These are phyloP conservation scores for sweet orange (Citrus sinensis) DNA, from an alignment of 345 rosid species.

Conservation along the genomic window DVS_A1.0 CM039163.1:13235501-13236000, in stretches of 20 bases:
- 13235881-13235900: not conserved
- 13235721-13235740: not conserved
- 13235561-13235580: too few relatives aligned
- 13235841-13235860: not conserved
- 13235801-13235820: not conserved
- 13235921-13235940: not conserved
- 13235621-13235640: not conserved
- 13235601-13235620: too few relatives aligned
- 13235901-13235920: not conserved
- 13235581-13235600: too few relatives aligned
- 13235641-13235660: not conserved
- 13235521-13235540: too few relatives aligned
- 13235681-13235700: too few relatives aligned
- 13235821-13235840: not conserved
- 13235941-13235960: not conserved
- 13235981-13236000: too few relatives aligned
- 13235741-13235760: not conserved
- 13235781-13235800: not conserved
- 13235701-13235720: not conserved
- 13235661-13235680: not conserved
- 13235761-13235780: not conserved
- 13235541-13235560: too few relatives aligned
- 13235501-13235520: too few relatives aligned
- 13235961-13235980: not conserved
- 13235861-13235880: not conserved